Evolutionary conservation across 2,329 filamentous ascomycete species (phyloP).

Genomic region (Exophiala xenobiotica): DNA sequence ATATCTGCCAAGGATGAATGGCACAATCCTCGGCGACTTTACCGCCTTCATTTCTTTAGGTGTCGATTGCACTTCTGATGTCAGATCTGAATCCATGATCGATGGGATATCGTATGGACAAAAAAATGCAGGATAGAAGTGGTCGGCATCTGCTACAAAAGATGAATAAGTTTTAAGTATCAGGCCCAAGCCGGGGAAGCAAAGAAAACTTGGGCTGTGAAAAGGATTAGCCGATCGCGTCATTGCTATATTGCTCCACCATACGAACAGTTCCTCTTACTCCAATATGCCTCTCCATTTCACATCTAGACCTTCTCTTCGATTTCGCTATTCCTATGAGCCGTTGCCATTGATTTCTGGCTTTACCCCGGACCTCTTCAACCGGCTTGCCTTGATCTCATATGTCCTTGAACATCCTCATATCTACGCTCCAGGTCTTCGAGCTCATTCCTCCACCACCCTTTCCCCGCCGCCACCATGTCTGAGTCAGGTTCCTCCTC

Average conservation of each 20-base stretch:
- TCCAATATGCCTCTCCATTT: neutral
- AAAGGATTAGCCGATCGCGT: conserved; percentile 2
- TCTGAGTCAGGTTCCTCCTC: conserved; percentile 32
- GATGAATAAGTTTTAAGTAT: too few relatives aligned
- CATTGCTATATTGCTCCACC: conserved; percentile 1
- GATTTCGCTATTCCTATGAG: neutral
- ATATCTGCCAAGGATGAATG: too few relatives aligned
- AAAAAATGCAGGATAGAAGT: too few relatives aligned
- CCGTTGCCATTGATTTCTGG: neutral
- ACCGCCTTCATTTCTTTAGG: too few relatives aligned
- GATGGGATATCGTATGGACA: too few relatives aligned
- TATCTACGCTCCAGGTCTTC: conserved; percentile 30
- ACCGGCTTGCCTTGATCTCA: conserved; percentile 13
- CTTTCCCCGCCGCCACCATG: conserved; percentile 23
- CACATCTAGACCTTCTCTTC: neutral
- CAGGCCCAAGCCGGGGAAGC: too few relatives aligned
- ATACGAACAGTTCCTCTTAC: neutral
- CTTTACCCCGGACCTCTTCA: neutral
- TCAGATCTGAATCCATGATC: too few relatives aligned
- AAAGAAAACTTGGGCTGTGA: too few relatives aligned
- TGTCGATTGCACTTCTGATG: too few relatives aligned
- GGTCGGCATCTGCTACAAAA: too few relatives aligned
- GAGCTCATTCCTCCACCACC: conserved; percentile 30
- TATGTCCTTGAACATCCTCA: conserved; percentile 32
- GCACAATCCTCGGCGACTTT: too few relatives aligned